Evolutionary conservation across 2,329 filamentous ascomycete species (phyloP), one percentile per base, ranked within the genome.

Genomic region (Penicillium polonicum): DNA sequence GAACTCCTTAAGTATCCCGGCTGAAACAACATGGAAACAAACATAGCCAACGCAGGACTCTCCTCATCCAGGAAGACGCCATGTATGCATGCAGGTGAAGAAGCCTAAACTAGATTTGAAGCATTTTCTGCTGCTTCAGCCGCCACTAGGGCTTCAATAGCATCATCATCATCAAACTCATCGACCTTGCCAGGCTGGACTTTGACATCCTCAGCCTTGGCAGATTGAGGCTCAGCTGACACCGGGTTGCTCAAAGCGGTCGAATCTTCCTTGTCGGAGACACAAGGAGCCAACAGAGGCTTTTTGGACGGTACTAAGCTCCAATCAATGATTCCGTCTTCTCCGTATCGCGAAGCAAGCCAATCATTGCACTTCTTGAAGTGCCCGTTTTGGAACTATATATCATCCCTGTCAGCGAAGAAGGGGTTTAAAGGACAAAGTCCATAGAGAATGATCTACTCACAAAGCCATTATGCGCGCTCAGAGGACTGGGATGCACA

Each of bases 401-500:
- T 7, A 42, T 19, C 15, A 21, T 52, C 15, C 15, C 17, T 27
- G 17, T 52, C 23, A 52, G 50, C 50, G 8, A 52, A 36, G 13
- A 31, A 41, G 15, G 8, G 3, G 5, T 27, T 35, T 15, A 13
- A 21, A 35, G 19, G 4, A 41, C 6, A 23, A 23, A 45, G 21
- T 23, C 25, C 3, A 4, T 41, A 19, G 27, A 27, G 13, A 13
- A n/a, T 7, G 33, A 15, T 27, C 21, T 35, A 80, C 83, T 79
- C 74, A 86, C 83, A 74, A 92, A 99, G 1, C 94, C 94, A 53
- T 85, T 83, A 15, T 81, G 77, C 4, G 93, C 94, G 76, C 91
- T 95, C 64, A 97, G 75, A n/a, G 94, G 94, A 74, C 91, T 96
- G 0, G 94, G 94, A 77, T 99, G 94, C 49, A 92, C 92, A 68